A percentile compares a stretch with the other conserved stretches of the same genome.
Evolutionary conservation across 805 yeast species (phyloP).

Genomic region (Candida xyloterini): DNA sequence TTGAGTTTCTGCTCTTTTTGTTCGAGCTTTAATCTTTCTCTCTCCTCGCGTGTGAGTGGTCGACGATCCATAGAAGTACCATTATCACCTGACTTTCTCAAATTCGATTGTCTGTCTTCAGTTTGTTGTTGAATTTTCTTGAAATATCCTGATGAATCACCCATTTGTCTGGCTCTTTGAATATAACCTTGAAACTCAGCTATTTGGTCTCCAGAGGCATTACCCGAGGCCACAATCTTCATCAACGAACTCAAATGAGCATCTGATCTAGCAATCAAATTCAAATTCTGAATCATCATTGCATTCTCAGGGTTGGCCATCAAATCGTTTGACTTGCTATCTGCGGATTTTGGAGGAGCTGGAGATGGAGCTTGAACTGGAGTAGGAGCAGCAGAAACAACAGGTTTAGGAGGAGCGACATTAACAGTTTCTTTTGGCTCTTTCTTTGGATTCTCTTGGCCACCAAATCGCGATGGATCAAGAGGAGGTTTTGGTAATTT

Average conservation of each 20-base stretch:
- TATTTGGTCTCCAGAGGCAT: constrained; percentile 69
- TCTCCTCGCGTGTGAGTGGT: constrained; percentile 21
- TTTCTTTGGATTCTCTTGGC: background rate
- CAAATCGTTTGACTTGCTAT: constrained; percentile 24
- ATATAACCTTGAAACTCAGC: constrained; percentile 78
- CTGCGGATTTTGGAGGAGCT: constrained; percentile 7
- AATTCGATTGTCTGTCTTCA: constrained; percentile 12
- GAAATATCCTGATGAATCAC: constrained; percentile 36
- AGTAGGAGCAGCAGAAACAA: background rate
- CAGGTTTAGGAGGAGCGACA: background rate
- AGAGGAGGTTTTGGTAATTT: constrained; percentile 17
- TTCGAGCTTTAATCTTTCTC: constrained; percentile 19
- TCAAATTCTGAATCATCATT: constrained; percentile 80
- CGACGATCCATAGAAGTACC: constrained; percentile 23
- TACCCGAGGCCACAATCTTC: constrained; percentile 84
- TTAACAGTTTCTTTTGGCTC: background rate
- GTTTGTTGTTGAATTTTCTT: constrained; percentile 22
- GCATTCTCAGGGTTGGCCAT: constrained; percentile 59
- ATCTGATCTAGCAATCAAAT: constrained; percentile 76
- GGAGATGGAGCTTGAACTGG: background rate
- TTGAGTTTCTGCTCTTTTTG: constrained; percentile 24
- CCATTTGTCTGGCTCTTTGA: constrained; percentile 74
- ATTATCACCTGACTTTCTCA: constrained; percentile 13
- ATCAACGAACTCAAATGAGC: constrained; percentile 64
- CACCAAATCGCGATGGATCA: background rate